phyloP scores from a whole-genome alignment of 2,329 filamentous ascomycete species.

The Ceratocystis variospora region DNA sequence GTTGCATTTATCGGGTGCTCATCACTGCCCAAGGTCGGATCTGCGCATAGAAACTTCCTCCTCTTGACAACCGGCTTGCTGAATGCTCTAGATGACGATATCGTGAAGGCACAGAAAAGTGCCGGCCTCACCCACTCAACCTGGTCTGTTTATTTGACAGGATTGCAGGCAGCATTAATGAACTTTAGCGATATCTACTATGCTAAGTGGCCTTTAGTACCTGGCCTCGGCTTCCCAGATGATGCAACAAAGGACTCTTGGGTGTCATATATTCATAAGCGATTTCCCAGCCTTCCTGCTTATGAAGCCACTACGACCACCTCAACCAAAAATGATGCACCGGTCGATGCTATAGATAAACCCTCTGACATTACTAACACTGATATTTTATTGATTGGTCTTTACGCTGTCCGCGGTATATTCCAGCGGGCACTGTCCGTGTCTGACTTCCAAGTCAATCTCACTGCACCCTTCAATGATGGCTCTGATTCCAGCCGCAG shows the following conservation, averaged over 20 bases:
- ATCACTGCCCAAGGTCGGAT: constrained; percentile 24
- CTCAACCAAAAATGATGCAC: not conserved
- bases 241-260: constrained; percentile 23
- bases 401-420: constrained; percentile 13
- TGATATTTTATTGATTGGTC: constrained; percentile 13
- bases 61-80: constrained; percentile 24
- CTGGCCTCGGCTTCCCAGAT: constrained; percentile 15
- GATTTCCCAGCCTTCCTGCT: constrained; percentile 24
- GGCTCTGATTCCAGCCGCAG: constrained; percentile 12
- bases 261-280: constrained; percentile 22
- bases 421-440: constrained; percentile 5
- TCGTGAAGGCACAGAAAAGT: constrained; percentile 5
- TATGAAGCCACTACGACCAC: constrained; percentile 15
- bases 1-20: constrained; percentile 39
- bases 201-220: constrained; percentile 17
- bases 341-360: not conserved
- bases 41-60: constrained; percentile 31
- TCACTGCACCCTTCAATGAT: constrained; percentile 14
- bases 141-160: constrained; percentile 20
- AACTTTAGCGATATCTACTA: constrained; percentile 32
- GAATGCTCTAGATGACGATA: constrained; percentile 6
- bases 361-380: constrained; percentile 8
- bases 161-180: constrained; percentile 26
- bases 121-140: not conserved
- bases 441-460: not conserved